Percentiles rank a stretch among this genome's conserved stretches.
phyloP scores from a whole-genome alignment of 208 protist genomes.

The Crithidia fasciculata region DNA sequence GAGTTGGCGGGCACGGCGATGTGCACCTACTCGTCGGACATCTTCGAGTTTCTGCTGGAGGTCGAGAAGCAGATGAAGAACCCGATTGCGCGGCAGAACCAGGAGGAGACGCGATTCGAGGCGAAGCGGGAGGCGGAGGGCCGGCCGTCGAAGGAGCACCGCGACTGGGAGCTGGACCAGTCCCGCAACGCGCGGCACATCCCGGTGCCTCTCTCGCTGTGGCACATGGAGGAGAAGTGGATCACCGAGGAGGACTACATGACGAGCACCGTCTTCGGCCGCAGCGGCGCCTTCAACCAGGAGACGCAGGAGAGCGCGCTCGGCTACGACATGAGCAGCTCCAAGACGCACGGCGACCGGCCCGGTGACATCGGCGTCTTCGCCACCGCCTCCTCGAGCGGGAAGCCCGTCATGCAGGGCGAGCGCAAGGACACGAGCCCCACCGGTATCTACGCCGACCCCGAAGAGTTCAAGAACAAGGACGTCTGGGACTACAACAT shows the following conservation, averaged over 20 bases:
- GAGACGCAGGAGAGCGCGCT: constrained; percentile 86
- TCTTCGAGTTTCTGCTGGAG: constrained; percentile 91
- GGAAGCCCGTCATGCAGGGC: constrained; percentile 75
- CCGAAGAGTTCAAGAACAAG: constrained; percentile 83
- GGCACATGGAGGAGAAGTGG: constrained; percentile 93
- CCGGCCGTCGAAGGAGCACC: constrained; percentile 27
- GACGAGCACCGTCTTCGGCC: constrained; percentile 80
- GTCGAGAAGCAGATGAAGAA: constrained; percentile 92
- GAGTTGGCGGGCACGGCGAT: constrained; percentile 89
- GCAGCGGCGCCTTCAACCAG: constrained; percentile 85
- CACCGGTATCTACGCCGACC: constrained; percentile 75
- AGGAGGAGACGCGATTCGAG: constrained; percentile 81
- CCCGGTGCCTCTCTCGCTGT: constrained; percentile 80
- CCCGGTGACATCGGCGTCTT: constrained; percentile 73
- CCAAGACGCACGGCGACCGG: constrained; percentile 78
- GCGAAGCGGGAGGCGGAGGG: constrained; percentile 56
- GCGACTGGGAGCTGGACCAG: constrained; percentile 83
- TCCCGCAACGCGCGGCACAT: constrained; percentile 86
- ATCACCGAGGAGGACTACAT: constrained; percentile 91
- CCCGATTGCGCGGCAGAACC: constrained; percentile 42
- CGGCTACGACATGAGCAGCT: constrained; percentile 87
- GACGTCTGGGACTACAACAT: constrained; percentile 87
- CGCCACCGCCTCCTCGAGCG: constrained; percentile 41
- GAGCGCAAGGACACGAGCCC: constrained; percentile 86
- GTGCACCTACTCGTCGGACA: constrained; percentile 86